Evolutionary conservation across 2,329 filamentous ascomycete species (phyloP).

Genomic region (Fusarium dimerum): DNA sequence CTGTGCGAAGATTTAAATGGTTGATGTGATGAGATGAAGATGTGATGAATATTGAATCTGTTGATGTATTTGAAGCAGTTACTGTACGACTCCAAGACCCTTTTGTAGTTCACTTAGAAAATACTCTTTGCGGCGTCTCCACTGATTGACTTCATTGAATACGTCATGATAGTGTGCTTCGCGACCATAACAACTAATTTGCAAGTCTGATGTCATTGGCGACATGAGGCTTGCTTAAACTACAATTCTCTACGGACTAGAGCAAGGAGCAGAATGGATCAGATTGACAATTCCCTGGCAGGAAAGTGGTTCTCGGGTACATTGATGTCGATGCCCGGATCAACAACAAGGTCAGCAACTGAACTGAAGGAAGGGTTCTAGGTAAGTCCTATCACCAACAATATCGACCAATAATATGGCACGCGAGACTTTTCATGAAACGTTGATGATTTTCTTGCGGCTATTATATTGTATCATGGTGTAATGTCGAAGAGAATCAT

Average conservation of each 20-base stretch:
- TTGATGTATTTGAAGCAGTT: conserved; percentile 2
- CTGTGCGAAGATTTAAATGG: not conserved
- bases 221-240: not conserved
- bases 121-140: conserved; percentile 22
- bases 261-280: not conserved
- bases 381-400: too few relatives aligned
- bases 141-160: conserved; percentile 31
- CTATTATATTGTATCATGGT: too few relatives aligned
- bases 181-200: conserved; percentile 13
- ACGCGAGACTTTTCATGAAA: too few relatives aligned
- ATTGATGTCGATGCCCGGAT: not conserved
- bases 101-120: conserved; percentile 23
- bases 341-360: not conserved
- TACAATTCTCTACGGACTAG: not conserved
- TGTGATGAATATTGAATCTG: not conserved
- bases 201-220: conserved; percentile 22
- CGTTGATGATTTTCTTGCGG: too few relatives aligned
- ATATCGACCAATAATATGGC: too few relatives aligned
- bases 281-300: not conserved
- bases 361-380: not conserved
- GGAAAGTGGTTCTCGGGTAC: not conserved
- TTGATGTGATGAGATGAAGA: conserved; percentile 1
- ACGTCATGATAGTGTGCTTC: conserved; percentile 28
- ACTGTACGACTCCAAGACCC: not conserved
- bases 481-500: too few relatives aligned